Percentiles rank a stretch among this genome's conserved stretches.
Conservation (phyloP, 768 basidiomycete genomes). For the Inosperma sp. region DNA sequence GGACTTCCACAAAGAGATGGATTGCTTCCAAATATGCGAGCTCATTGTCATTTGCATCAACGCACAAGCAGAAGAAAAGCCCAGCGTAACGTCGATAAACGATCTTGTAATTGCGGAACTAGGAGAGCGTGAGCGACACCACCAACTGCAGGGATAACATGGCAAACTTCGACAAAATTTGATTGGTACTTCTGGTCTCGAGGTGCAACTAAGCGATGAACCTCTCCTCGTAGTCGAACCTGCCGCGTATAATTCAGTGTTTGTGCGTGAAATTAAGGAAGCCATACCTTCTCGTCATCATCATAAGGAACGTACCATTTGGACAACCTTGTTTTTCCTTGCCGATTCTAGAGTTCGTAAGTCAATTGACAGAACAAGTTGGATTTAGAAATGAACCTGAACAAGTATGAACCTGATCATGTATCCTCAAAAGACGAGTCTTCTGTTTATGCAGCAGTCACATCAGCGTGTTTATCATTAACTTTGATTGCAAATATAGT, state of each 20-base stretch:
- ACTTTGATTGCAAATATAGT: no score
- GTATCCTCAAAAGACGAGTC: slow-evolving; percentile 18
- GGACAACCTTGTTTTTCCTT: slow-evolving; percentile 94
- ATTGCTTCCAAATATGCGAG: slow-evolving; percentile 96
- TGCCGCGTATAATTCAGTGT: slow-evolving; percentile 26
- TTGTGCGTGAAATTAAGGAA: not conserved
- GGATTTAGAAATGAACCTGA: slow-evolving; percentile 49
- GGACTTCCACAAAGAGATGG: slow-evolving; percentile 95
- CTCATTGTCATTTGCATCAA: slow-evolving; percentile 98
- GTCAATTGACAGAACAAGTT: not conserved
- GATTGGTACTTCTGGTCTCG: slow-evolving; percentile 98
- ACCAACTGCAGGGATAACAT: not conserved
- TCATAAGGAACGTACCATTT: slow-evolving; percentile 99
- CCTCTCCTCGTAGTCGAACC: slow-evolving; percentile 93
- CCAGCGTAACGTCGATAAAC: slow-evolving; percentile 97
- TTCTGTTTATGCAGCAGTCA: not conserved
- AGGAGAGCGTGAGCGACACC: slow-evolving; percentile 7
- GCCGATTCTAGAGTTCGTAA: slow-evolving; percentile 69
- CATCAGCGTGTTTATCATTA: no score
- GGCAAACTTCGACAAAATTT: slow-evolving; percentile 90
- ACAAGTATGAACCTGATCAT: slow-evolving; percentile 99
- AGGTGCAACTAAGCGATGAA: slow-evolving; percentile 92
- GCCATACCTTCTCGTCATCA: slow-evolving; percentile 91
- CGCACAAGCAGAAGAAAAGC: slow-evolving; percentile 95
- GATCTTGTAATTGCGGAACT: slow-evolving; percentile 98